Evolutionary conservation across 257 asterid genomes (phyloP).

Genomic region (Nicotiana undulata): DNA sequence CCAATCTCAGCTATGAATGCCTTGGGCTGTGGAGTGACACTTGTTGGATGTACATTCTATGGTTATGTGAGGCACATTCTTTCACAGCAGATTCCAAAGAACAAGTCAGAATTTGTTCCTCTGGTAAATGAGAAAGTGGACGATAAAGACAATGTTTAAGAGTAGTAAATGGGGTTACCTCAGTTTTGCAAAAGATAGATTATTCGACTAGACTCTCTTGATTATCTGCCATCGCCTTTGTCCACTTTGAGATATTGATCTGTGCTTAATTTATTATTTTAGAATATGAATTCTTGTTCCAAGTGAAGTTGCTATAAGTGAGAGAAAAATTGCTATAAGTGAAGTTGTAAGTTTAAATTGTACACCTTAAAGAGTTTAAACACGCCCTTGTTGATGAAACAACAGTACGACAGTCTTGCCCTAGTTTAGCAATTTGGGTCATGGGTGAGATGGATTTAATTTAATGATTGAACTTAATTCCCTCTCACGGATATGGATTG

Average conservation of each 20-base stretch:
- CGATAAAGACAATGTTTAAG: constrained; percentile 19
- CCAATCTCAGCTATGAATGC: constrained; percentile 77
- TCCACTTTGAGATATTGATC: too few relatives aligned
- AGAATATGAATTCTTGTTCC: too few relatives aligned
- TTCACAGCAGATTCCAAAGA: constrained; percentile 41
- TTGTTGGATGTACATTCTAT: constrained; percentile 72
- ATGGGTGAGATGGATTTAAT: too few relatives aligned
- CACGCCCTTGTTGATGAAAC: too few relatives aligned
- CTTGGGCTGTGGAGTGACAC: constrained; percentile 64
- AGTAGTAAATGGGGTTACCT: neutral
- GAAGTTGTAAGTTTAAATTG: too few relatives aligned
- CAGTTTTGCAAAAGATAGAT: neutral
- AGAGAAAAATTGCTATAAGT: too few relatives aligned
- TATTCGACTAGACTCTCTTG: neutral
- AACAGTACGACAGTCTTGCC: too few relatives aligned
- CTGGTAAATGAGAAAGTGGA: constrained; percentile 50
- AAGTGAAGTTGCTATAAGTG: too few relatives aligned
- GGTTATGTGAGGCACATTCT: constrained; percentile 67
- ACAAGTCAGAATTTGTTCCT: constrained; percentile 49
- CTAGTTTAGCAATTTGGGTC: too few relatives aligned
- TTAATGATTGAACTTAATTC: too few relatives aligned
- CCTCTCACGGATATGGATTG: too few relatives aligned
- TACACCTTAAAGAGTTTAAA: too few relatives aligned
- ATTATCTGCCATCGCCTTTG: neutral
- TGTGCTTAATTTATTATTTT: neutral